Evolutionary conservation across 176 grass and related monocot species (phyloP), one percentile per base, ranked within the genome.

Genomic region (Zea luxurians): DNA sequence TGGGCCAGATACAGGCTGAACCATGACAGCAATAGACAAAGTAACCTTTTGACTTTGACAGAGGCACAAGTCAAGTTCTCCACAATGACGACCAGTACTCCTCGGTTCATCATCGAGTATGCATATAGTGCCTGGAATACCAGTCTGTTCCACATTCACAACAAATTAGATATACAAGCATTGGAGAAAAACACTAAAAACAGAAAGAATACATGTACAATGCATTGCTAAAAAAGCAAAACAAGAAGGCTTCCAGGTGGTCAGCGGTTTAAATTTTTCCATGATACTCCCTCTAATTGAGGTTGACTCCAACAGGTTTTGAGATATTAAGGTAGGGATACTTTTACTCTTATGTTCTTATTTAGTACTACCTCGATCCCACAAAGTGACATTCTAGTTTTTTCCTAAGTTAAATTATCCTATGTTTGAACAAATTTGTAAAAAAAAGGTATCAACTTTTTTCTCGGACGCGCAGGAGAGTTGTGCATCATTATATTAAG

Each of bases 91-190:
- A 8, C 92, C 92, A 3, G 86, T 73, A 83, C 79, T 85, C 68
- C 96, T 89, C 68, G 96, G 92, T 71, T 99, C 96, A 83, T 99
- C 96, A 87, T 99, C 96, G 76, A 99, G 91, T 82, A 95, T 88
- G 42, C 96, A 99, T 49, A 95, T 83, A 76, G 83, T 64, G 41
- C 88, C 96, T 73, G 73, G 71, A 63, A 95, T 92, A 60, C 88
- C 88, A 83, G 92, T 94, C 83, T 99, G 87, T 85, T 80, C 17
- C 47, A 78, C 43, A 85, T 84, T 77, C 16, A 73, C 66, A 75
- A 45, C 73, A 88, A 77, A 61, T 74, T 42, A 70, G 54, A 70
- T 7, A 59, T 68, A 49, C 58, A 70, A 71, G 48, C 65, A 73
- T 35, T 36, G 48, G 79, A 11, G 10, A 66, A 58, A 58, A 58